Percentiles rank a stretch among this genome's conserved stretches.
phyloP scores from a whole-genome alignment of 1,139 yeast species.

The Blastobotrys apis region DNA sequence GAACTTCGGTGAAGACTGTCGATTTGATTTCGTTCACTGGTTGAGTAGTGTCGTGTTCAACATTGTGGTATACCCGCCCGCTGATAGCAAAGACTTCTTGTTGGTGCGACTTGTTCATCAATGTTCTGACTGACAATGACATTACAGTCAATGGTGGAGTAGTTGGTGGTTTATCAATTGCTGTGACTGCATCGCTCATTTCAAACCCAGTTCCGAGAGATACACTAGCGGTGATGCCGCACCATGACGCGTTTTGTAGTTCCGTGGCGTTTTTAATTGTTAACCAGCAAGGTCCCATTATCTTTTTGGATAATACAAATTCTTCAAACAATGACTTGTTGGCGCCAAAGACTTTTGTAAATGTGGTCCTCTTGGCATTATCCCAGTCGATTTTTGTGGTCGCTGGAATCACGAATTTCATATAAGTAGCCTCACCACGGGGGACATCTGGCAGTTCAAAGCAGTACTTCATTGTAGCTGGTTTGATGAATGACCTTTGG shows the following conservation, averaged over 20 bases:
- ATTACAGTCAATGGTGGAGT: constrained; percentile 66
- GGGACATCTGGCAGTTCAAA: constrained; percentile 84
- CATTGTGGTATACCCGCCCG: constrained; percentile 50
- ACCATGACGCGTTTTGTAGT: constrained; percentile 72
- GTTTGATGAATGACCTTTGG: constrained; percentile 60
- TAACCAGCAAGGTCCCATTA: constrained; percentile 99
- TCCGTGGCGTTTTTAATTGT: constrained; percentile 58
- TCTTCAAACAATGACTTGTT: constrained; percentile 73
- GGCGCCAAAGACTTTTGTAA: constrained; percentile 76
- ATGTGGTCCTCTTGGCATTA: constrained; percentile 28
- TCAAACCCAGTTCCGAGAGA: constrained; percentile 10
- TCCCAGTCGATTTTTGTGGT: constrained; percentile 32
- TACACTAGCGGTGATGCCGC: constrained; percentile 53
- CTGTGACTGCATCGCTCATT: constrained; percentile 46
- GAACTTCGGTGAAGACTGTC: constrained; percentile 54
- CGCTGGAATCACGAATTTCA: constrained; percentile 73
- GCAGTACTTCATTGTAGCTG: constrained; percentile 75
- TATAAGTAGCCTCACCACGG: constrained; percentile 62
- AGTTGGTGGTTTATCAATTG: constrained; percentile 39
- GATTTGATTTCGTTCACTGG: constrained; percentile 34
- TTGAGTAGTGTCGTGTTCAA: constrained; percentile 57
- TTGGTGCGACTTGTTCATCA: constrained; percentile 67
- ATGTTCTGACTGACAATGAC: constrained; percentile 75
- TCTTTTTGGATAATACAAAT: constrained; percentile 72
- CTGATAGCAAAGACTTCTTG: constrained; percentile 89